Base-by-base conservation (phyloP, 495 filamentous ascomycete genomes). In the Jackrogersella multiformis region DNA sequence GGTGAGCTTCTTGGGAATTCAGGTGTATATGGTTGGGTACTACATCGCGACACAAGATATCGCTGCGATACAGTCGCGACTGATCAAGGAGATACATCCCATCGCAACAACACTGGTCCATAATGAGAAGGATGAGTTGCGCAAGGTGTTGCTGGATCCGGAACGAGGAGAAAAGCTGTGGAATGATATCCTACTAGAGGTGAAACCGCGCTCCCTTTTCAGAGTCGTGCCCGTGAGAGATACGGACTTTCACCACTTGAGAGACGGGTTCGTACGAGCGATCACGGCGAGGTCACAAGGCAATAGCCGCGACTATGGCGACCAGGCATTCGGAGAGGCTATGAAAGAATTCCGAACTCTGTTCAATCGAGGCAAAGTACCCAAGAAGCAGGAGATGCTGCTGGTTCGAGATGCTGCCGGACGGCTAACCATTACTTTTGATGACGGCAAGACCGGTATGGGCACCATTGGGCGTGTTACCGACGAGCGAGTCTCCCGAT, bases 21-120 rank as follows among this genome's bases (percentile, higher is more conserved):
- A 96, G 74, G 95, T 99, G 56, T 99, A 99, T 80, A 90, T 97
- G 13, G 90, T 96, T 0, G 95, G 95, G 5, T 80, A 95, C 64
- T 99, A 99, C 77, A 82, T 97, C 23, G 90, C 91, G 18, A 93
- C 88, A 3, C 76, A 86, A 34, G 92, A 96, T 70, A 87, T 98
- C 57, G 82, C 81, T 4, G 79, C 81, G 2, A 65, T 85, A 30
- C 81, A 85, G 61, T 75, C 68, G 53, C 75, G 73, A 7, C 72
- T 82, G 39, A 73, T 80, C 56, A 85, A 81, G 66, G 76, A 80
- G 56, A 80, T 85, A 48, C 84, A 86, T 56, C 85, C 87, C 0
- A 82, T 82, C n/a, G 94, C 92, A 8, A 94, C 92, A 23, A 89
- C 92, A 2, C 83, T 97, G 9, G 89, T 97, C n/a, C 77, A 88